These are phyloP conservation scores for Reticulascus tulasneorum DNA, from an alignment of 2,329 filamentous ascomycete species.

Conservation along the genomic window DNA sequence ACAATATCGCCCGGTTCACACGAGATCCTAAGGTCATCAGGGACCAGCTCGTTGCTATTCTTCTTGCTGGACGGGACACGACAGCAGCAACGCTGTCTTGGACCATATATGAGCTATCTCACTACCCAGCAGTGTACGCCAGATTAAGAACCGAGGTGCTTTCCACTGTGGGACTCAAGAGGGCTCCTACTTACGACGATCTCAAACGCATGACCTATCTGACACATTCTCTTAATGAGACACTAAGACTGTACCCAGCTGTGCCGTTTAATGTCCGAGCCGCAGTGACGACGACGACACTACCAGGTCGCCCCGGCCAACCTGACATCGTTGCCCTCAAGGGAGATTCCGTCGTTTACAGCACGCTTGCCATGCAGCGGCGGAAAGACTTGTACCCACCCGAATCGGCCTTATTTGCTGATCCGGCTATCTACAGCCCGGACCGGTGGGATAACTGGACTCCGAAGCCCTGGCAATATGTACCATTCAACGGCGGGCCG, in stretches of 20 bases:
- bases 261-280: constrained; percentile 77
- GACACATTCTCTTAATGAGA: constrained; percentile 69
- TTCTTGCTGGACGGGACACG: constrained; percentile 57
- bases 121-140: constrained; percentile 33
- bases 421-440: constrained; percentile 39
- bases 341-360: constrained; percentile 45
- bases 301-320: constrained; percentile 44
- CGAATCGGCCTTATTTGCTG: constrained; percentile 30
- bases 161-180: constrained; percentile 42
- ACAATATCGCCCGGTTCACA: constrained; percentile 69
- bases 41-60: constrained; percentile 71
- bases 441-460: constrained; percentile 49
- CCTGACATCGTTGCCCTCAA: constrained; percentile 40
- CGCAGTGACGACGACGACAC: constrained; percentile 67
- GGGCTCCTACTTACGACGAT: constrained; percentile 19
- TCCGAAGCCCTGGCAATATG: constrained; percentile 50
- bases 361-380: constrained; percentile 48
- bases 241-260: constrained; percentile 70
- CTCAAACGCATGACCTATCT: constrained; percentile 69
- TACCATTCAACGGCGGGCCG: constrained; percentile 29
- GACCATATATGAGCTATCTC: constrained; percentile 39
- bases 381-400: constrained; percentile 44
- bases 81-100: constrained; percentile 47
- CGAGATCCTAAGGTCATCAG: constrained; percentile 59
- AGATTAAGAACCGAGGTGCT: constrained; percentile 39